phyloP scores from a whole-genome alignment of 2,329 filamentous ascomycete genomes.

The Cytospora mali region DNA sequence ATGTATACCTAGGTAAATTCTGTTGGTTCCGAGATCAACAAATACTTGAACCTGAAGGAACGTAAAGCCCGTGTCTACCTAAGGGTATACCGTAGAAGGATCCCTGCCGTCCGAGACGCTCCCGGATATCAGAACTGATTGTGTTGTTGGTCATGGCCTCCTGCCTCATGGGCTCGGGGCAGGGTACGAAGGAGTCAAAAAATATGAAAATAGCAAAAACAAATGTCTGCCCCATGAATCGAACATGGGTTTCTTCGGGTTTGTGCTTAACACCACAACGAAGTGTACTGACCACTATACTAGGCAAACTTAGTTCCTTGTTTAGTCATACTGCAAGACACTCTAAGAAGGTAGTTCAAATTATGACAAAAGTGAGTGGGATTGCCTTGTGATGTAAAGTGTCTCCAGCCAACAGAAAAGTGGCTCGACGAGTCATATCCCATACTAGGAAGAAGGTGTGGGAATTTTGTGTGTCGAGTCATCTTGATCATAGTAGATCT shows the following conservation, averaged over 20 bases:
- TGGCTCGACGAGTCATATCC: neutral
- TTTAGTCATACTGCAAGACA: neutral
- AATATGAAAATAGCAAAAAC: neutral
- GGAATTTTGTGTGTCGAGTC: neutral
- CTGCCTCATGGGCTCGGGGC: no score
- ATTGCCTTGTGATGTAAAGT: neutral
- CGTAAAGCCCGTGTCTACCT: no score
- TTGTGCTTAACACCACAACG: conserved; percentile 12
- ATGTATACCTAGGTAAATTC: no score
- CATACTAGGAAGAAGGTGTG: neutral
- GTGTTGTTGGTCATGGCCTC: no score
- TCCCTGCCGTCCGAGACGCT: no score
- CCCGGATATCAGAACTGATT: no score
- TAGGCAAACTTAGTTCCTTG: conserved; percentile 17
- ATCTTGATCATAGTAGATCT: no score
- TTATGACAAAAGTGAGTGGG: neutral
- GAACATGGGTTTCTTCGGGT: conserved; percentile 23
- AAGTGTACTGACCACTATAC: conserved; percentile 25
- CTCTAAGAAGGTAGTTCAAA: neutral
- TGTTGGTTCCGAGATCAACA: no score
- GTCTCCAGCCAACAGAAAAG: neutral
- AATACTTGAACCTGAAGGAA: no score
- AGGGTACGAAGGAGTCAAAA: no score
- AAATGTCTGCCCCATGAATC: conserved; percentile 22
- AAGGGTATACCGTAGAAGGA: no score